These are phyloP conservation scores for Leccinum incarnatum DNA, from an alignment of 768 basidiomycete genomes.

Conservation along the genomic window DNA sequence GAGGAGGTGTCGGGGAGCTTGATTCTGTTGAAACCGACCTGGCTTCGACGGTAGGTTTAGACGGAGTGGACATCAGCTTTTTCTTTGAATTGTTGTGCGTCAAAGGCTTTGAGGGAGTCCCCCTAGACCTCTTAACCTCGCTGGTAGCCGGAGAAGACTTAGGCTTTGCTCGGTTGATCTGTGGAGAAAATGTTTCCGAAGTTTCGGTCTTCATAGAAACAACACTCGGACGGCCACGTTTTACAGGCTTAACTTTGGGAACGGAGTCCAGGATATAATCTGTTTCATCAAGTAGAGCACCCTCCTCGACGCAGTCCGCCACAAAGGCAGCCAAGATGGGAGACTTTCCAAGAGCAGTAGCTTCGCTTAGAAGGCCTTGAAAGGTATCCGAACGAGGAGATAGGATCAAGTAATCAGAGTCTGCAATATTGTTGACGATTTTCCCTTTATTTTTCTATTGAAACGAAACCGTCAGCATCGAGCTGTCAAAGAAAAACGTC, in stretches of 20 bases:
- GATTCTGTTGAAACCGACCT: constrained; percentile 2
- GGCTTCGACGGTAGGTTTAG: background rate
- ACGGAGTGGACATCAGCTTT: background rate
- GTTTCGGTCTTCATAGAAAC: constrained; percentile 14
- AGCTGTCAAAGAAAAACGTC: background rate
- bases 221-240: constrained; percentile 22
- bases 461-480: background rate
- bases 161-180: constrained; percentile 2
- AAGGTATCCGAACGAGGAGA: constrained; percentile 51
- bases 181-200: constrained; percentile 2
- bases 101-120: constrained; percentile 7
- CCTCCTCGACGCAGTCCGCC: constrained; percentile 46
- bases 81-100: constrained; percentile 11
- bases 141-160: constrained; percentile 4
- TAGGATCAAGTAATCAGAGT: constrained; percentile 63
- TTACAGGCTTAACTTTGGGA: constrained; percentile 22
- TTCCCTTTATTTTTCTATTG: constrained; percentile 64
- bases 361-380: constrained; percentile 42
- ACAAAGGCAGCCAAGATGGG: constrained; percentile 56
- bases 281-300: constrained; percentile 42
- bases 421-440: constrained; percentile 49
- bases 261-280: constrained; percentile 43
- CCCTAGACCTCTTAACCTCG: constrained; percentile 3
- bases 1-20: constrained; percentile 48
- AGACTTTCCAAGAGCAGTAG: constrained; percentile 35